Conservation (phyloP, 2,329 filamentous ascomycete species). For the Sporothrix dimorphospora region DNA sequence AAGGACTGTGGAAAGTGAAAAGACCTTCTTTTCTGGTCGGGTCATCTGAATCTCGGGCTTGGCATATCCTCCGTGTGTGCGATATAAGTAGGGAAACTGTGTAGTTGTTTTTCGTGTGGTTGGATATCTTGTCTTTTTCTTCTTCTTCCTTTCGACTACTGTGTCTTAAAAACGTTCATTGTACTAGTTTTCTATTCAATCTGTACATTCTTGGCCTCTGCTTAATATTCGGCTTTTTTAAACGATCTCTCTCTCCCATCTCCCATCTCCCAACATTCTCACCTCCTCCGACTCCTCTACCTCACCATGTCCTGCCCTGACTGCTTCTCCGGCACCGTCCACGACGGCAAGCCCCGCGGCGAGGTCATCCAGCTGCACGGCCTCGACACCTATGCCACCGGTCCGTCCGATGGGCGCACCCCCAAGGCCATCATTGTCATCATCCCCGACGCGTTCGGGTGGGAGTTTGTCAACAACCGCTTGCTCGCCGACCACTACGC, state of each 20-base stretch:
- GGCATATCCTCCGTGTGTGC: neutral
- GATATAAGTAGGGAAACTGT: neutral
- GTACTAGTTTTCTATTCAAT: neutral
- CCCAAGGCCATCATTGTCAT: conserved; percentile 56
- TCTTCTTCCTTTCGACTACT: neutral
- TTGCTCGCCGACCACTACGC: conserved; percentile 59
- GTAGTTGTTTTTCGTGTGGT: neutral
- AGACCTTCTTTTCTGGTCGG: neutral
- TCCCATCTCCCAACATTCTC: neutral
- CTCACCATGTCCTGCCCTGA: conserved; percentile 42
- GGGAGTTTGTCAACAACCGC: conserved; percentile 56
- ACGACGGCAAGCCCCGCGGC: conserved; percentile 50
- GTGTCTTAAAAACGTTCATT: too few species aligned
- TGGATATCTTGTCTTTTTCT: neutral
- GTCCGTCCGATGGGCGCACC: conserved; percentile 40
- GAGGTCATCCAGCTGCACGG: conserved; percentile 51
- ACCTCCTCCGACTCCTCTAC: neutral
- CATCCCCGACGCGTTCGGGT: conserved; percentile 60
- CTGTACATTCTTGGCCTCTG: neutral
- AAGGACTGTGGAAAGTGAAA: neutral
- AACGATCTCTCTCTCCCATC: neutral
- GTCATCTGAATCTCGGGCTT: neutral
- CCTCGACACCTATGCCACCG: conserved; percentile 53
- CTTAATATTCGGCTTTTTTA: neutral
- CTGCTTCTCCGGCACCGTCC: conserved; percentile 53